Evolutionary conservation across 78 protist species (phyloP).

Genomic region (Dictyostelium firmibasis): DNA sequence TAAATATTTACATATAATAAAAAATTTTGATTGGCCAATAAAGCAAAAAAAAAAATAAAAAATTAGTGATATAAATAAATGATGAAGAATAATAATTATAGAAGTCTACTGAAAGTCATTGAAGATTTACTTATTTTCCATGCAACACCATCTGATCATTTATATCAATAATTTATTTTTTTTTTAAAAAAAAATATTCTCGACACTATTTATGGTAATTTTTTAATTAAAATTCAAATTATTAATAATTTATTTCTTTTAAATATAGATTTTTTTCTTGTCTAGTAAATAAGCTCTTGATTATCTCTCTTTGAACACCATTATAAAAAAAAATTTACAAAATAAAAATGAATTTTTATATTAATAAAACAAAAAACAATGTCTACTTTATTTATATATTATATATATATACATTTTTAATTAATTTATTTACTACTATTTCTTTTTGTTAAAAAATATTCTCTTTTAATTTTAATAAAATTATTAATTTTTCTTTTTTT

Average conservation of each 20-base stretch:
- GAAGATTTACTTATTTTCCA: background rate
- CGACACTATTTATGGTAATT: background rate
- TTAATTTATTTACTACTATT: background rate
- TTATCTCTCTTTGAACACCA: too few species aligned
- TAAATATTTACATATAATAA: background rate
- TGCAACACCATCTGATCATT: constrained; percentile 27
- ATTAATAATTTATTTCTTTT: background rate
- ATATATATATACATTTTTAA: too few species aligned
- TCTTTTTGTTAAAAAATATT: background rate
- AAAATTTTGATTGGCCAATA: background rate
- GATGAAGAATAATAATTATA: background rate
- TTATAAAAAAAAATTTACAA: too few species aligned
- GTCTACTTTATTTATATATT: too few species aligned
- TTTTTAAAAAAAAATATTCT: background rate
- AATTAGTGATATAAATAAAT: background rate
- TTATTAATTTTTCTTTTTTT: background rate
- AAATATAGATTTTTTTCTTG: background rate
- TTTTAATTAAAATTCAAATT: background rate
- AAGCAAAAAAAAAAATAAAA: background rate
- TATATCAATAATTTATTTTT: background rate
- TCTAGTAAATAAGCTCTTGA: too few species aligned
- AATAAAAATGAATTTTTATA: too few species aligned
- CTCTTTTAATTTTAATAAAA: background rate
- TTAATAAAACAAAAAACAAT: too few species aligned
- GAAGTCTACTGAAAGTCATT: background rate